Evolutionary conservation across 257 asterid species (phyloP), one percentile per base, ranked within the genome.

Genomic region (Nicotiana benthamiana): DNA sequence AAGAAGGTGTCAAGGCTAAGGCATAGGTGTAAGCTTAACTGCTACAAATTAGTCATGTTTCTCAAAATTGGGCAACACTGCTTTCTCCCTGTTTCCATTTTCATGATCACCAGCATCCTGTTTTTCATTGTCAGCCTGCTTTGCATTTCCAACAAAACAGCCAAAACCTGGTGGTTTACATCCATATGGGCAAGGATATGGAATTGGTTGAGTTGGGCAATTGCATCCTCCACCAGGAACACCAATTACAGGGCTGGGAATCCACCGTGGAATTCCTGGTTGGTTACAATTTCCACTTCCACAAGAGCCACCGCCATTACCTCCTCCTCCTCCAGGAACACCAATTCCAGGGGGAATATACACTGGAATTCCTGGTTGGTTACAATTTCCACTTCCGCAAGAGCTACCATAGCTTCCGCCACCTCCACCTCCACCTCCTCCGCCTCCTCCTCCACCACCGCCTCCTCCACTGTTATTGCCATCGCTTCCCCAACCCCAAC

Each of bases 401-500:
- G 68, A 11, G 36, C 28, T 26, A 9, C 64, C 64, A 2, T 56
- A 56, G 61, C 61, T n/a, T 22, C 61, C 60, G 9, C 60, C 60
- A 6, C 43, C 72, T 6, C 48, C 75, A 2, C 76, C 75, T 0
- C 75, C 75, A 0, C 78, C 60, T 0, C 78, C 59, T 0, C 79
- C 60, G 0, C 61, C 34, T 1, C 27, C 57, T 1, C 28, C 18
- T 1, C 22, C 40, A 0, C 40, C 79, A 0, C 40, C 60, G 0
- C 79, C 61, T 1, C 79, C 43, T 20, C 32, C 60, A 2, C 4
- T 5, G 27, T 40, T 20, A 32, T 32, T 70, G 17, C 26, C 28
- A 40, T 8, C 32, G 16, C 53, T n/a, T 75, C 54, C 56, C 32
- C 61, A 78, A 30, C 56, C 70, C 40, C 70, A 63, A 27, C 70